Evolutionary conservation across 805 yeast species (phyloP), one percentile per base, ranked within the genome.

Genomic region (Saturnispora silvae): DNA sequence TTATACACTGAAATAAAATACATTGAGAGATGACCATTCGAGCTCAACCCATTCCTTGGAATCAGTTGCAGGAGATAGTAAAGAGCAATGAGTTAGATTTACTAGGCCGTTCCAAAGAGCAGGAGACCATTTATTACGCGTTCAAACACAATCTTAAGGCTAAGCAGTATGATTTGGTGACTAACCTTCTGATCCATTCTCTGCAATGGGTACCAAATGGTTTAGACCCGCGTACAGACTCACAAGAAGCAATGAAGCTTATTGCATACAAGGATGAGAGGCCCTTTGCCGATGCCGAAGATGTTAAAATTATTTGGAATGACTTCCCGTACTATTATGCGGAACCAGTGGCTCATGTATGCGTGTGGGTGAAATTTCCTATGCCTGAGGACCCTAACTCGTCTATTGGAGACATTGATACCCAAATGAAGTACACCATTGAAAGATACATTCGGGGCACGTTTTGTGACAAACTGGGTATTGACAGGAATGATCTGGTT

Each of bases 291-390:
- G 52, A 63, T 40, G 50, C 58, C 0, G 28, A 47, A 1, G 79
- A 75, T 48, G 50, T 69, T 19, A 64, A 60, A 37, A 64, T 74
- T 20, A 56, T 73, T 6, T 40, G 50, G 19, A 81, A 81, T 51
- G 76, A 74, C 42, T 81, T 77, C 56, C 86, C 86, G 0, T 81
- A 81, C 57, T 66, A 69, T 46, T 70, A 78, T 42, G 74, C 66
- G 26, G 44, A 51, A 0, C 63, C 63, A 30, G 65, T 78, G 4
- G 54, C 57, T 4, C 89, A 81, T 53, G 50, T 80, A 13, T 68
- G 82, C 31, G 65, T 77, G 1, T 81, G 92, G 89, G 65, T 78
- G 2, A 79, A 79, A 49, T 56, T 69, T 15, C 63, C 63, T 11
- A 66, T 81, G 38, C 67, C 64, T 10, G 57, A 70, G 3, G 82